Evolutionary conservation across 75 land plant genomes (phyloP).

Genomic region (Chamaecyparis obtusa): DNA sequence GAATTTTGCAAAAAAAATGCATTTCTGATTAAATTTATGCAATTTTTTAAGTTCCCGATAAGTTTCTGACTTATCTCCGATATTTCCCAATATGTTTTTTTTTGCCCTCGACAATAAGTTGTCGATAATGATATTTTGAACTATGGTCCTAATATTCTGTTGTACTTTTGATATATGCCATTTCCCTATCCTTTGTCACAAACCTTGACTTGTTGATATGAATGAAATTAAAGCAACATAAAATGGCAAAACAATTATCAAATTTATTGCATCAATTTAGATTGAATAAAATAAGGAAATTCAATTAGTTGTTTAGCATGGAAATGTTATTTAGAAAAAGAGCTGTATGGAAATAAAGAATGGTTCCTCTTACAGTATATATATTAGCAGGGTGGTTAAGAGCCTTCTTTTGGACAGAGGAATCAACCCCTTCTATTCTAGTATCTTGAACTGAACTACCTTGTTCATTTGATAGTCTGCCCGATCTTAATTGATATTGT

Average conservation of each 20-base stretch:
- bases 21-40: too few species aligned
- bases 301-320: background rate
- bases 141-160: background rate
- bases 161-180: background rate
- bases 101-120: too few species aligned
- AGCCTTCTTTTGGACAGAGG: conserved; percentile 28
- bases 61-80: too few species aligned
- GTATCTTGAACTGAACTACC: background rate
- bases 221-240: background rate
- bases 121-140: too few species aligned
- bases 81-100: too few species aligned
- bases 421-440: conserved; percentile 9
- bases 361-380: conserved; percentile 35
- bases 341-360: background rate
- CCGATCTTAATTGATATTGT: background rate
- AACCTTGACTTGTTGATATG: background rate
- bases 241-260: background rate
- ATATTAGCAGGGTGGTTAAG: conserved; percentile 98
- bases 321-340: background rate
- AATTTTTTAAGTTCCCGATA: too few species aligned
- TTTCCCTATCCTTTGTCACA: background rate
- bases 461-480: background rate
- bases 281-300: background rate
- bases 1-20: too few species aligned
- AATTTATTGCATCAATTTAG: background rate